Conservation (phyloP, 1,139 yeast genomes). For the Hyphopichia burtonii region DNA sequence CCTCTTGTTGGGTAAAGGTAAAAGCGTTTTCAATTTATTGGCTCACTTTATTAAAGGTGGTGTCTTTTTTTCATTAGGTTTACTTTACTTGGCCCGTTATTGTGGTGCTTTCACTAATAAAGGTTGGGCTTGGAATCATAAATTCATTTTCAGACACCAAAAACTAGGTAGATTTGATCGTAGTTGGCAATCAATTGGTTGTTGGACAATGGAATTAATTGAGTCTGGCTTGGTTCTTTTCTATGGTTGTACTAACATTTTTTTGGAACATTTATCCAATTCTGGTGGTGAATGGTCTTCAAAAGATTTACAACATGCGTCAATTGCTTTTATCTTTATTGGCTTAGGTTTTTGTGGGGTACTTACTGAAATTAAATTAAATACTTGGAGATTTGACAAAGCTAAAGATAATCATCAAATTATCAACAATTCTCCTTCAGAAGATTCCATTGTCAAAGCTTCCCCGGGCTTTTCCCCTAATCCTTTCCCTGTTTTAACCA, state of each 20-base stretch:
- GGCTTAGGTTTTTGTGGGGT: constrained; percentile 94
- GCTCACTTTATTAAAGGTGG: constrained; percentile 98
- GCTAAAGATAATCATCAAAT: constrained; percentile 26
- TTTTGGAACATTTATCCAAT: constrained; percentile 74
- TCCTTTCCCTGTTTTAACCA: constrained; percentile 90
- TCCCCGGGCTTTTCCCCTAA: constrained; percentile 80
- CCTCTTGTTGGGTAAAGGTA: constrained; percentile 64
- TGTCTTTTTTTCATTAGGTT: constrained; percentile 74
- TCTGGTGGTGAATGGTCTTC: constrained; percentile 88
- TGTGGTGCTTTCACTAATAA: constrained; percentile 72
- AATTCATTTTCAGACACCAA: constrained; percentile 29
- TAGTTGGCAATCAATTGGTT: constrained; percentile 50
- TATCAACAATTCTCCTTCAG: constrained; percentile 2
- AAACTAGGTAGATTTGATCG: constrained; percentile 4
- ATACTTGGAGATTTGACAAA: constrained; percentile 45
- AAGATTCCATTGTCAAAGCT: constrained; percentile 31
- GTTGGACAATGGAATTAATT: constrained; percentile 79
- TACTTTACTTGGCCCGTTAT: constrained; percentile 77
- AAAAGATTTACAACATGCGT: constrained; percentile 90
- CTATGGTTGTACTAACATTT: constrained; percentile 85
- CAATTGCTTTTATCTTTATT: constrained; percentile 90
- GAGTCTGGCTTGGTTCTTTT: constrained; percentile 79
- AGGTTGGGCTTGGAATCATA: constrained; percentile 93
- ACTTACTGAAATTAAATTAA: constrained; percentile 62
- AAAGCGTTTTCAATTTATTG: constrained; percentile 69